Percentiles rank a stretch among this genome's conserved stretches.
Evolutionary conservation across 148 eudicot genomes (phyloP).

Genomic region (Pouteria glomerata): DNA sequence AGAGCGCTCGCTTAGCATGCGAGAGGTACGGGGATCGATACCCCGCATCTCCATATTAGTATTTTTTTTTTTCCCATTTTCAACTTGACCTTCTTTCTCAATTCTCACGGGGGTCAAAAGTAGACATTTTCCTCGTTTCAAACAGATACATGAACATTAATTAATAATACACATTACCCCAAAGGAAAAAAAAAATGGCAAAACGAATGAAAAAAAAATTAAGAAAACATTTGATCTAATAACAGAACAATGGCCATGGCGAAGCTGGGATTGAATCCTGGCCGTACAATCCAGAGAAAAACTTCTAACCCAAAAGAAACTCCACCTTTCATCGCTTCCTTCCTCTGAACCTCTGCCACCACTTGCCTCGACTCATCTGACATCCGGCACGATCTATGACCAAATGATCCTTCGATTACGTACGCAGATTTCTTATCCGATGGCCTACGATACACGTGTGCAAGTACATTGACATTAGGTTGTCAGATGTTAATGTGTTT

Average conservation of each 20-base stretch:
- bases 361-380: constrained; percentile 44
- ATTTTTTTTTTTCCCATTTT: no score
- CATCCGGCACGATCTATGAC: constrained; percentile 50
- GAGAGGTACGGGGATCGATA: constrained; percentile 99
- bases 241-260: constrained; percentile 71
- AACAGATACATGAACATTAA: neutral
- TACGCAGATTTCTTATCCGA: constrained; percentile 31
- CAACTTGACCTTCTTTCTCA: no score
- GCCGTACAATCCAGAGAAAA: constrained; percentile 52
- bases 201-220: neutral
- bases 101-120: no score
- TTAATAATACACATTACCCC: no score
- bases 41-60: constrained; percentile 98
- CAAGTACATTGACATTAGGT: constrained; percentile 34
- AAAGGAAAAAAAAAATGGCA: no score
- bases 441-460: constrained; percentile 32
- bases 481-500: constrained; percentile 33
- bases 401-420: constrained; percentile 64
- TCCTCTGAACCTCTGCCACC: constrained; percentile 74
- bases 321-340: constrained; percentile 41
- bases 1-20: constrained; percentile 99
- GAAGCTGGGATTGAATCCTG: constrained; percentile 46
- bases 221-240: constrained; percentile 64
- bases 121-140: no score
- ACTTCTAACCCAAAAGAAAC: constrained; percentile 77